A percentile compares a stretch with the other conserved stretches of the same genome.
phyloP scores from a whole-genome alignment of 2,329 filamentous ascomycete genomes.

The Pyrenophora seminiperda region DNA sequence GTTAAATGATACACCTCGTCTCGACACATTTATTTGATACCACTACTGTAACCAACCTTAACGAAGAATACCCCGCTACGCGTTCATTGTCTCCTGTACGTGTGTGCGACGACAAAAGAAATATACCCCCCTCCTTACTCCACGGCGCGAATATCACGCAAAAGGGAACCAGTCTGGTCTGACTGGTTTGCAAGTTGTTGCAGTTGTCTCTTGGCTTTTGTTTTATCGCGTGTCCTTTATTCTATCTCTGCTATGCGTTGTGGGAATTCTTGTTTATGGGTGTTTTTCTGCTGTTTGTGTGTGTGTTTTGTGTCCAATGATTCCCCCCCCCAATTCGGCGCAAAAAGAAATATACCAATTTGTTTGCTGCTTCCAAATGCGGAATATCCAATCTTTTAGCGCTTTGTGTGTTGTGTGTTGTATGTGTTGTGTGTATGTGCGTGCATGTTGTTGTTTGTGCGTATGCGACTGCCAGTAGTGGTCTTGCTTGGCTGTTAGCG shows the following conservation, averaged over 20 bases:
- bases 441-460: not conserved
- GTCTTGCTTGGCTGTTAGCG: no score
- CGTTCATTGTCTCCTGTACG: slow-evolving; percentile 34
- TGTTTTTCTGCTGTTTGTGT: slow-evolving; percentile 20
- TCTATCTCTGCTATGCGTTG: slow-evolving; percentile 8
- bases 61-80: slow-evolving; percentile 46
- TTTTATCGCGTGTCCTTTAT: slow-evolving; percentile 11
- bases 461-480: not conserved
- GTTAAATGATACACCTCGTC: slow-evolving; percentile 63
- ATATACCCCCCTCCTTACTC: slow-evolving; percentile 47
- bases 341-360: slow-evolving; percentile 12
- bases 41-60: slow-evolving; percentile 41
- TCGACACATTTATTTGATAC: slow-evolving; percentile 35
- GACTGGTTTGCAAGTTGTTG: slow-evolving; percentile 30
- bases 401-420: not conserved
- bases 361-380: slow-evolving; percentile 2
- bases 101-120: slow-evolving; percentile 48
- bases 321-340: slow-evolving; percentile 5
- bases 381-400: not conserved
- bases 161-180: slow-evolving; percentile 33
- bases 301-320: slow-evolving; percentile 24
- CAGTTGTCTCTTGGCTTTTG: slow-evolving; percentile 29
- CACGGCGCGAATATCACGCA: slow-evolving; percentile 41
- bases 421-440: not conserved
- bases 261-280: slow-evolving; percentile 19